These are phyloP conservation scores for Thielaviopsis musarum DNA, from an alignment of 2,329 filamentous ascomycete genomes.

Conservation along the genomic window DNA sequence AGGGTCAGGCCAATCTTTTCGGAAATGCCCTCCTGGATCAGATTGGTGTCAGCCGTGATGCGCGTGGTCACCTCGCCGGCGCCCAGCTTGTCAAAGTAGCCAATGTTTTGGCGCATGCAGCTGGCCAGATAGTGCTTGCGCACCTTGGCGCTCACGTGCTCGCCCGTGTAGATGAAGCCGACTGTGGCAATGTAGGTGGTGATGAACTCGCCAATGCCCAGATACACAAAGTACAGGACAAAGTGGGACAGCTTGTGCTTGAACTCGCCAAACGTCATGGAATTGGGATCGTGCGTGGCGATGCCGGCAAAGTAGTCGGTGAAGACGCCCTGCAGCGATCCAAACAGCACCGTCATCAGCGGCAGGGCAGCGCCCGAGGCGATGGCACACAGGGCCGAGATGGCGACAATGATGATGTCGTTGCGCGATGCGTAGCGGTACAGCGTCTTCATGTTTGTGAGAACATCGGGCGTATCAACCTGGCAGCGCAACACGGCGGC, in stretches of 20 bases:
- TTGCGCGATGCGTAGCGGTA: constrained; percentile 53
- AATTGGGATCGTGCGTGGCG: constrained; percentile 22
- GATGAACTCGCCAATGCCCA: constrained; percentile 61
- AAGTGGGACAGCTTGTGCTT: constrained; percentile 39
- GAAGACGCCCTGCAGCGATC: constrained; percentile 57
- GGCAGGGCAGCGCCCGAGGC: constrained; percentile 59
- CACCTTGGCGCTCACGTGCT: constrained; percentile 63
- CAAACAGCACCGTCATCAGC: constrained; percentile 69
- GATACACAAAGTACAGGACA: constrained; percentile 72
- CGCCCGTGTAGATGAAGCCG: constrained; percentile 76
- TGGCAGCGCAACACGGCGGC: constrained; percentile 51
- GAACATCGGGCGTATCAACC: constrained; percentile 45
- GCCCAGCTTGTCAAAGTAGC: constrained; percentile 82
- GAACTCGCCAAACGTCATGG: constrained; percentile 37
- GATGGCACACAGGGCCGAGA: constrained; percentile 49
- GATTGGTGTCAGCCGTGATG: constrained; percentile 84
- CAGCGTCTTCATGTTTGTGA: constrained; percentile 46
- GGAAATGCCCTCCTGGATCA: constrained; percentile 85
- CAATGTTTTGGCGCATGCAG: constrained; percentile 77
- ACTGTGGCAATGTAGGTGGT: constrained; percentile 61
- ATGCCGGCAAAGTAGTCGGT: constrained; percentile 39
- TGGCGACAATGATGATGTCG: constrained; percentile 45
- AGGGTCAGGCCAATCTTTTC: constrained; percentile 73
- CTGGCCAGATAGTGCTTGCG: constrained; percentile 70
- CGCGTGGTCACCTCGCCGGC: constrained; percentile 87